These are phyloP conservation scores for Apiotrichum gracile DNA, from an alignment of 1,284 basidiomycete genomes.

Conservation along the genomic window DNA sequence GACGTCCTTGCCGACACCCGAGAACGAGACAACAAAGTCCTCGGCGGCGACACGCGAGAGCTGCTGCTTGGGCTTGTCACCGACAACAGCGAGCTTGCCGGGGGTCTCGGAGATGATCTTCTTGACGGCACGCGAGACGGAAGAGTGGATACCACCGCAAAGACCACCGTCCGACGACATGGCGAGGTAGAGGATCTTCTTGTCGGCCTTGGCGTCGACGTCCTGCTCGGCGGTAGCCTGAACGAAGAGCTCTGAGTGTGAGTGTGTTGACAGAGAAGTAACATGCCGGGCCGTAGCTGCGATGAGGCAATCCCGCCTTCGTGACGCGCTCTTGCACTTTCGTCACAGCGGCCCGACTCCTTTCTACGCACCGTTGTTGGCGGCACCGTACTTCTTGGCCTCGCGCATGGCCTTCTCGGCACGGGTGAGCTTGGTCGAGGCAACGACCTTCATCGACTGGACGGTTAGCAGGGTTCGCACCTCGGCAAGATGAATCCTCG, in stretches of 20 bases:
- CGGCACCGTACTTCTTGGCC: constrained; percentile 89
- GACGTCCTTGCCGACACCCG: constrained; percentile 94
- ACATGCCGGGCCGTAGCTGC: too few relatives aligned
- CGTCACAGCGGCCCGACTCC: too few relatives aligned
- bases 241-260: constrained; percentile 66
- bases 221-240: constrained; percentile 51
- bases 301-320: too few relatives aligned
- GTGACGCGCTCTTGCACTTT: too few relatives aligned
- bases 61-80: constrained; percentile 97
- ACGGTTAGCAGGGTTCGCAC: constrained; percentile 6
- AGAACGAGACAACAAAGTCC: constrained; percentile 83
- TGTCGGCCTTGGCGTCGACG: constrained; percentile 52
- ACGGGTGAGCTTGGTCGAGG: constrained; percentile 92
- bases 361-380: constrained; percentile 80
- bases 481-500: background rate
- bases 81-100: constrained; percentile 76
- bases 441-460: constrained; percentile 99
- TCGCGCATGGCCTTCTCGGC: constrained; percentile 90
- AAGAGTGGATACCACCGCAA: constrained; percentile 99
- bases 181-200: constrained; percentile 81
- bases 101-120: constrained; percentile 53
- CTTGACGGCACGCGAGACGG: constrained; percentile 83
- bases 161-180: constrained; percentile 98
- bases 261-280: too few relatives aligned
- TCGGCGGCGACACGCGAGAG: constrained; percentile 61